Evolutionary conservation across 2,329 filamentous ascomycete species (phyloP).

Genomic region (Colletotrichum sansevieriae): DNA sequence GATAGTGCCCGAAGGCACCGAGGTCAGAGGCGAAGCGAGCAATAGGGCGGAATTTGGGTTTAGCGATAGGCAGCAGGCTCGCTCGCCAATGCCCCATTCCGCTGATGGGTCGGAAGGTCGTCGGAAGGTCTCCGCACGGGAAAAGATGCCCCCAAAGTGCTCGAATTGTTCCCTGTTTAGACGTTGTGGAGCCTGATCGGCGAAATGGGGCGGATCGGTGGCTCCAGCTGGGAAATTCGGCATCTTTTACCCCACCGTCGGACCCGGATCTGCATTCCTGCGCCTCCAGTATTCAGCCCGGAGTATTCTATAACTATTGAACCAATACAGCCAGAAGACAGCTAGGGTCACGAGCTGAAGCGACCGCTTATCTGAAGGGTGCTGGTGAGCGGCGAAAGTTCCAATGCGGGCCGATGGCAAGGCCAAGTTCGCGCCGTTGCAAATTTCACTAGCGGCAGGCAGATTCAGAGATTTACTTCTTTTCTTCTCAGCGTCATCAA

Average conservation of each 20-base stretch:
- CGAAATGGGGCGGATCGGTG: slow-evolving; percentile 10
- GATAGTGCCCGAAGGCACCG: background rate
- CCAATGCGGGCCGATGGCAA: slow-evolving; percentile 24
- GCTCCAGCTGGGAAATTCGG: slow-evolving; percentile 20
- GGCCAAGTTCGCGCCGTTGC: background rate
- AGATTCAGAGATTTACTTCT: background rate
- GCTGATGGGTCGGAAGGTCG: background rate
- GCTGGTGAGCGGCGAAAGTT: background rate
- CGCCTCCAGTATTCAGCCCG: background rate
- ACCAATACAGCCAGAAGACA: background rate
- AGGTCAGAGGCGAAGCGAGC: background rate
- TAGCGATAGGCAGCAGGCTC: background rate
- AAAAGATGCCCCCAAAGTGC: slow-evolving; percentile 12
- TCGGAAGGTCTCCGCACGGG: slow-evolving; percentile 8
- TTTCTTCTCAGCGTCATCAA: slow-evolving; percentile 22
- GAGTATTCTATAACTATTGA: background rate
- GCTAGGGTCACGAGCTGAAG: background rate
- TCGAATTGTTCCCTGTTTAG: slow-evolving; percentile 9
- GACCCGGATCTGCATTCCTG: slow-evolving; percentile 30
- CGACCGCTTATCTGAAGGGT: background rate
- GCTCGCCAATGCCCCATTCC: background rate
- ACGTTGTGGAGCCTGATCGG: slow-evolving; percentile 14
- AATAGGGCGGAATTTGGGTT: background rate
- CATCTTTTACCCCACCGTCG: slow-evolving; percentile 16
- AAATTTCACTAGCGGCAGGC: slow-evolving; percentile 17